These are phyloP conservation scores for Leccinum obscurum DNA, from an alignment of 768 basidiomycete genomes.

Conservation along the genomic window DNA sequence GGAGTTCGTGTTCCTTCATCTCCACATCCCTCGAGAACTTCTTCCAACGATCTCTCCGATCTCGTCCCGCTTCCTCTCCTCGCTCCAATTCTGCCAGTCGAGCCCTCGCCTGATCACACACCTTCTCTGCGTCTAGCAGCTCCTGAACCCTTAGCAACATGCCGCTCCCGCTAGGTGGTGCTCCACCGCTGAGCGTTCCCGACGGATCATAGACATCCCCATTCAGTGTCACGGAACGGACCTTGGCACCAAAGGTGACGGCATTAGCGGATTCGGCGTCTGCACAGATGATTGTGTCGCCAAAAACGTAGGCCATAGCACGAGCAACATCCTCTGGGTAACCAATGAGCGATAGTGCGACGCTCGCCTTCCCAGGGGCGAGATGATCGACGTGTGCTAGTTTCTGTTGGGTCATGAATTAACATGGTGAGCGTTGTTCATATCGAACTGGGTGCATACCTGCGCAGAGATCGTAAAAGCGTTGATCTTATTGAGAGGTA, in stretches of 20 bases:
- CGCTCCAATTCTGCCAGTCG: slow-evolving; percentile 52
- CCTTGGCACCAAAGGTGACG: slow-evolving; percentile 74
- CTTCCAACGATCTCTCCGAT: slow-evolving; percentile 62
- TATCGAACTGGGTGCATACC: slow-evolving; percentile 31
- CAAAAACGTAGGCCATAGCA: slow-evolving; percentile 93
- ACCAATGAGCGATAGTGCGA: slow-evolving; percentile 86
- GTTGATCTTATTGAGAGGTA: slow-evolving; percentile 91
- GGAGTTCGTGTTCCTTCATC: slow-evolving; percentile 86
- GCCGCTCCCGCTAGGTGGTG: slow-evolving; percentile 74
- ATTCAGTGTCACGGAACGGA: slow-evolving; percentile 87
- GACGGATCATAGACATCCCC: slow-evolving; percentile 97
- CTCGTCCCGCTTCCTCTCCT: slow-evolving; percentile 53
- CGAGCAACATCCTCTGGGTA: slow-evolving; percentile 79
- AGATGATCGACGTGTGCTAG: slow-evolving; percentile 66
- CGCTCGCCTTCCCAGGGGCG: slow-evolving; percentile 77
- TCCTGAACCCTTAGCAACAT: slow-evolving; percentile 83
- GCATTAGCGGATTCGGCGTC: slow-evolving; percentile 84
- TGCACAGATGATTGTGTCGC: slow-evolving; percentile 87
- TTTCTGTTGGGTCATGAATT: slow-evolving; percentile 52
- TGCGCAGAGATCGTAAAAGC: slow-evolving; percentile 53
- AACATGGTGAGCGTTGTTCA: neutral
- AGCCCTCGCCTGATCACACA: slow-evolving; percentile 49
- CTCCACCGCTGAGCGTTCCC: slow-evolving; percentile 90
- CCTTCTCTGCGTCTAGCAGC: slow-evolving; percentile 64
- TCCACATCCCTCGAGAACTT: slow-evolving; percentile 67